Evolutionary conservation across 306 rosid species (phyloP).

Genomic region (Prosopis cineraria): DNA sequence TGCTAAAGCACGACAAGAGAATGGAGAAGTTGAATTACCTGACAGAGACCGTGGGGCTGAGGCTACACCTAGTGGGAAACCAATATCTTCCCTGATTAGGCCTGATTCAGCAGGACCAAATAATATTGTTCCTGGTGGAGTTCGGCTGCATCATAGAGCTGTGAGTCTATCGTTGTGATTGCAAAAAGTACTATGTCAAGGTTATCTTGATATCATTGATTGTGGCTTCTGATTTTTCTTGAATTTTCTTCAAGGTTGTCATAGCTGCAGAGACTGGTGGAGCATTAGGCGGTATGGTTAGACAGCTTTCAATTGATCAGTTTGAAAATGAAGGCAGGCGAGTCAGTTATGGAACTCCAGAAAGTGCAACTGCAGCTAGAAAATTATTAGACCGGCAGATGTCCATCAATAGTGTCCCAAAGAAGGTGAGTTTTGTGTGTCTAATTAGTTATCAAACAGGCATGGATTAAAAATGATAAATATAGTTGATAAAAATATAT

Average conservation of each 20-base stretch:
- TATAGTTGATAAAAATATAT: too few relatives aligned
- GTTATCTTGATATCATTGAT: conserved; percentile 22
- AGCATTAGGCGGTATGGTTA: conserved; percentile 98
- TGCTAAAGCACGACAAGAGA: conserved; percentile 97
- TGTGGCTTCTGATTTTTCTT: conserved; percentile 31
- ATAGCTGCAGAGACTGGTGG: conserved; percentile 99
- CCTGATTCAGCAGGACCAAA: conserved; percentile 82
- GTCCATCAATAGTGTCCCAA: conserved; percentile 96
- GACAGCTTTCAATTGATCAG: conserved; percentile 98
- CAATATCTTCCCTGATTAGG: conserved; percentile 77
- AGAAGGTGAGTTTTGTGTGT: conserved; percentile 70
- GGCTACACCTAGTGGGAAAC: conserved; percentile 98
- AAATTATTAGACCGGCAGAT: conserved; percentile 95
- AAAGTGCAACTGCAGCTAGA: conserved; percentile 97
- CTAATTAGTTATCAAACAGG: background rate
- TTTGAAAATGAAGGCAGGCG: conserved; percentile 99
- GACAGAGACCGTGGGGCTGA: conserved; percentile 98
- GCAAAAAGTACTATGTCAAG: conserved; percentile 26
- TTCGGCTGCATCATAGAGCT: conserved; percentile 98
- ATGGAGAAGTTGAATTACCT: conserved; percentile 93
- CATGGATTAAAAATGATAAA: conserved; percentile 8
- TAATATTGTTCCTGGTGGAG: conserved; percentile 77
- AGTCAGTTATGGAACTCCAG: conserved; percentile 97
- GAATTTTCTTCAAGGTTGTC: conserved; percentile 77
- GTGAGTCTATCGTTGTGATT: conserved; percentile 55